Evolutionary conservation across 2,329 filamentous ascomycete species (phyloP), one percentile per base, ranked within the genome.

Genomic region (Colletotrichum musicola): DNA sequence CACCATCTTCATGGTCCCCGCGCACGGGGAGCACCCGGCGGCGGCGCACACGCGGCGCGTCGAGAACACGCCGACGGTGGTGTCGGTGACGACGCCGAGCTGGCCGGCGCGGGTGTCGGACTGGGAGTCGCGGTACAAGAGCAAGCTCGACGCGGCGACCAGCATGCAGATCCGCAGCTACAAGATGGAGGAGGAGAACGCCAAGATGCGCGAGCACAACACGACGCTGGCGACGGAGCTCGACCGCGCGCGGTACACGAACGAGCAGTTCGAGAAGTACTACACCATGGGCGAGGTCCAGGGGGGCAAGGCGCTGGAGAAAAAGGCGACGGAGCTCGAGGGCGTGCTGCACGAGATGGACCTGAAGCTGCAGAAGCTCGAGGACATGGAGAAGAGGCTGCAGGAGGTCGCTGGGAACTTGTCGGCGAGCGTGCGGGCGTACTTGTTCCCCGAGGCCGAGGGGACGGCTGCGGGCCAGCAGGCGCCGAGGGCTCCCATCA

Each of bases 1-100:
- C 2, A 84, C 86, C 55, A 77, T 89, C 66, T 89, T 88, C 72
- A 76, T 89, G 7, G 77, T 88, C 30, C 87, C 86, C 1, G 86
- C 83, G 3, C 82, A 82, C 65, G 78, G 81, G 13, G 75, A 81
- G 22, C 85, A 88, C 62, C 83, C 86, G 0, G 80, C 76, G 20
- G 80, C 82, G 6, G 74, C 76, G 65, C 76, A 81, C 35, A 88
- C 85, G 1, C 76, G 79, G n/a, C 58, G 59, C 9, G 77, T 85
- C 25, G 85, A 88, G 74, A 72, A 72, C 20, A 77, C 77, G 18
- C 86, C 86, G 10, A 85, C 74, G 10, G 73, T 81, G 1, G 75
- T 80, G 46, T 70, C 74, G 27, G 72, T 73, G 5, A 71, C 73
- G 64, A 68, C 72, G 70, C 74, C 76, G 25, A 68, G 61, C 57